Evolutionary conservation across 768 basidiomycete genomes (phyloP), one percentile per base, ranked within the genome.

Genomic region (Suillus occidentalis): DNA sequence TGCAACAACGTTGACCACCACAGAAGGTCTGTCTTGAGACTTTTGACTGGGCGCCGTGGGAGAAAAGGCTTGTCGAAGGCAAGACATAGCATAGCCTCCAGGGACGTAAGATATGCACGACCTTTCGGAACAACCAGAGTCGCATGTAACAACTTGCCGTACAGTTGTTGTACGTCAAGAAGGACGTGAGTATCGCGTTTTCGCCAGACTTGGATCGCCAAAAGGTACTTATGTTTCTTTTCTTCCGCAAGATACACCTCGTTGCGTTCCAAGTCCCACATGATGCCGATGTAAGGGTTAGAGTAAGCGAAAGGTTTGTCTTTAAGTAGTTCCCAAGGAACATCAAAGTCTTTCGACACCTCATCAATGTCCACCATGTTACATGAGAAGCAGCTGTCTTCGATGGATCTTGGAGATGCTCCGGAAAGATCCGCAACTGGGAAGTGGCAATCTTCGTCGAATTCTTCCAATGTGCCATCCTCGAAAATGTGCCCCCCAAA

Each of bases 81-180:
- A 76, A 7, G 70, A 40, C 3, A 67, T 1, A 39, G 10, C 37
- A 39, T 39, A 12, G 12, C 37, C 37, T 39, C 12, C 10, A 39
- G 10, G 1, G 71, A 6, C 64, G 77, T 81, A 68, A 84, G 75
- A 65, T 79, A 80, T 14, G 82, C 77, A 1, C 78, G 73, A 31
- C 74, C 75, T 20, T 3, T 56, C 6, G 77, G 75, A 16, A 80
- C 42, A 7, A 83, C 70, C 1, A 73, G 64, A 34, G 70, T 73
- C 0, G 76, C 63, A 56, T 83, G 82, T 0, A 79, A 66, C 0
- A 83, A 72, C 58, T 83, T 81, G 0, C 83, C 78, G 57, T 81
- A 76, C 0, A 84, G 72, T 18, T 70, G 75, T 31, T 77, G 68
- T 1, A 77, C 74, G 6, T 83, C 73, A 0, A 73, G 62, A 6